Conservation (phyloP, 495 filamentous ascomycete species). For the Trichoderma erinaceum region DNA sequence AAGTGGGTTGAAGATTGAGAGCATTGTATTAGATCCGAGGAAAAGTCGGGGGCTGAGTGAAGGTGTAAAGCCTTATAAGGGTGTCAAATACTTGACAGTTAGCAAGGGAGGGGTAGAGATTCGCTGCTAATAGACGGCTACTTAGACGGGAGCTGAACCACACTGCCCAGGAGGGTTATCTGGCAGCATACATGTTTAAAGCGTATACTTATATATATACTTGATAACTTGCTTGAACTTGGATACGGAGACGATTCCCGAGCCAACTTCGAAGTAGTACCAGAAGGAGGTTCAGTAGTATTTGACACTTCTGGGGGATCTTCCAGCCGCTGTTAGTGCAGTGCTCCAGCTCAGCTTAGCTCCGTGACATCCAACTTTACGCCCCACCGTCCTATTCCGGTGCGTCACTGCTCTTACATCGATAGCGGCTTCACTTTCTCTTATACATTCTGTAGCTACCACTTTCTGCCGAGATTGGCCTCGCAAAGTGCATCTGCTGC, state of each 20-base stretch:
- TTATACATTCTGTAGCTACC: background rate
- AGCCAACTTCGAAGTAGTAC: background rate
- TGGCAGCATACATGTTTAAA: background rate
- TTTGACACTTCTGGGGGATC: background rate
- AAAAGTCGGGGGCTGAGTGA: slow-evolving; percentile 83
- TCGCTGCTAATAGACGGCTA: slow-evolving; percentile 44
- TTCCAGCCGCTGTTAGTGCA: background rate
- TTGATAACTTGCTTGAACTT: background rate
- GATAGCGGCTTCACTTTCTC: background rate
- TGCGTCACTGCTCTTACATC: background rate
- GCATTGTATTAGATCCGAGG: slow-evolving; percentile 74
- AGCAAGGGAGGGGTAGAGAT: slow-evolving; percentile 82
- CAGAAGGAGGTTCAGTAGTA: background rate
- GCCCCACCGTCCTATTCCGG: slow-evolving; percentile 1
- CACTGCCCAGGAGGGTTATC: background rate
- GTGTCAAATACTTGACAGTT: slow-evolving; percentile 92
- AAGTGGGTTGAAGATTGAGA: slow-evolving; percentile 90
- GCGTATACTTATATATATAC: background rate
- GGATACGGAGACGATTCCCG: background rate
- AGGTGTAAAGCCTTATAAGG: slow-evolving; percentile 90
- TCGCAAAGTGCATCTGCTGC: background rate
- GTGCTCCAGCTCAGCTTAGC: background rate
- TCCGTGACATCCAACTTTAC: background rate
- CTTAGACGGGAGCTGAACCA: background rate
- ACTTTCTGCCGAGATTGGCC: background rate